A percentile compares a stretch with the other conserved stretches of the same genome.
Conservation (phyloP, 2,329 filamentous ascomycete species). For the Westerdykella aurantiaca region DNA sequence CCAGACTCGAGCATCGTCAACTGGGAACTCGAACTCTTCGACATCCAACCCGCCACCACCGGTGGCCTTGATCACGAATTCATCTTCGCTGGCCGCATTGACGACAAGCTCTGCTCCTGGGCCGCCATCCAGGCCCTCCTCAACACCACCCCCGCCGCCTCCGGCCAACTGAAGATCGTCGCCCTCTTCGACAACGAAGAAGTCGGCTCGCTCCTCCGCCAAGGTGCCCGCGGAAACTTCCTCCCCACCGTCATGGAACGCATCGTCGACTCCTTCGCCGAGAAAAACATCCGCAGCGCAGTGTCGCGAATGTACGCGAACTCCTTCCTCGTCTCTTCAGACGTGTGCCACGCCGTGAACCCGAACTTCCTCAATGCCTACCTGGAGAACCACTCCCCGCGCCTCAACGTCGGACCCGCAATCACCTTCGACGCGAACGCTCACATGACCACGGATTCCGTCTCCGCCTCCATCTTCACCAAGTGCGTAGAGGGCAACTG, state of each 20-base stretch:
- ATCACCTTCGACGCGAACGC: slow-evolving; percentile 81
- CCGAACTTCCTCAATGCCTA: slow-evolving; percentile 87
- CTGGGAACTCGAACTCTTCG: slow-evolving; percentile 96
- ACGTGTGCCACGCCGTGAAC: slow-evolving; percentile 90
- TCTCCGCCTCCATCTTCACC: slow-evolving; percentile 74
- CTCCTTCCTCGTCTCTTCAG: slow-evolving; percentile 85
- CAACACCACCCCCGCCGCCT: slow-evolving; percentile 52
- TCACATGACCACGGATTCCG: slow-evolving; percentile 90
- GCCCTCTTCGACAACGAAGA: slow-evolving; percentile 98
- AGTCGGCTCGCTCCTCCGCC: slow-evolving; percentile 83
- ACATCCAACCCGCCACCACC: slow-evolving; percentile 76
- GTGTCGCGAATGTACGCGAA: slow-evolving; percentile 80
- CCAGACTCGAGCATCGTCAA: slow-evolving; percentile 68
- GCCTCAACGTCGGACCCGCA: slow-evolving; percentile 80
- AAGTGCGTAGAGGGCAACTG: slow-evolving; percentile 64
- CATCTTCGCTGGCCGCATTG: slow-evolving; percentile 90
- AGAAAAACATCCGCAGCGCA: slow-evolving; percentile 46
- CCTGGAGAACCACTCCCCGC: slow-evolving; percentile 76
- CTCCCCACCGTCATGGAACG: slow-evolving; percentile 75
- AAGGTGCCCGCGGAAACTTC: slow-evolving; percentile 87
- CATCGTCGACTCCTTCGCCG: slow-evolving; percentile 63
- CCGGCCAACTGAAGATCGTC: slow-evolving; percentile 77
- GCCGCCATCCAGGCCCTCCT: slow-evolving; percentile 80
- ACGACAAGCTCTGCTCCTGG: slow-evolving; percentile 97
- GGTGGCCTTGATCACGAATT: slow-evolving; percentile 86